Percentiles rank a stretch among this genome's conserved stretches.
Evolutionary conservation across 371 early-diverging fungal species (phyloP).

Genomic region (Mitosporidium daphniae): DNA sequence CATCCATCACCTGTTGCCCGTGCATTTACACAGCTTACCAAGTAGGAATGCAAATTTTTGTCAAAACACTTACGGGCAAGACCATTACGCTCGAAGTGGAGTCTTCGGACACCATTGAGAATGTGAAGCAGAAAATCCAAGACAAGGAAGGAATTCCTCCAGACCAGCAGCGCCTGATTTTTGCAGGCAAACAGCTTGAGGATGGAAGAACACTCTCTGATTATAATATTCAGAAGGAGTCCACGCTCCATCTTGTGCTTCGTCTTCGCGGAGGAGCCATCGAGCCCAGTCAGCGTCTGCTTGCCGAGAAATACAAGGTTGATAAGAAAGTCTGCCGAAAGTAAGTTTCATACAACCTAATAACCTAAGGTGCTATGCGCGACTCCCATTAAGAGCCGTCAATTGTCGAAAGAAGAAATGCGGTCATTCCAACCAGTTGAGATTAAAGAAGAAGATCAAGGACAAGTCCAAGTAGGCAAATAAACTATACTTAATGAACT

Average conservation of each 20-base stretch:
- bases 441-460: constrained; percentile 12
- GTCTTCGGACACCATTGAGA: constrained; percentile 47
- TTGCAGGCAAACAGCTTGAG: constrained; percentile 41
- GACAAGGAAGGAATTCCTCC: constrained; percentile 82
- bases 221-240: constrained; percentile 35
- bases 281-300: constrained; percentile 72
- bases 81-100: constrained; percentile 41
- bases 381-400: constrained; percentile 91
- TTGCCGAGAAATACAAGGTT: constrained; percentile 93
- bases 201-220: constrained; percentile 23
- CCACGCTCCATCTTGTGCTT: constrained; percentile 84
- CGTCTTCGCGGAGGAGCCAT: constrained; percentile 88
- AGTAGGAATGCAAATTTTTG: constrained; percentile 20
- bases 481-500: too few species aligned
- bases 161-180: constrained; percentile 35
- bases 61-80: constrained; percentile 36
- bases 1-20: too few species aligned
- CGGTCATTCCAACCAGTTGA: constrained; percentile 92
- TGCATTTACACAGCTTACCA: too few species aligned
- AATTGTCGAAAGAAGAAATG: constrained; percentile 99
- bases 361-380: constrained; percentile 48
- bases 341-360: constrained; percentile 4
- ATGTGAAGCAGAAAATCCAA: constrained; percentile 84
- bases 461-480: too few species aligned
- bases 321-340: constrained; percentile 97